These are phyloP conservation scores for Vachellia pachyceras DNA, from an alignment of 306 rosid genomes.

Conservation along the genomic window DNA sequence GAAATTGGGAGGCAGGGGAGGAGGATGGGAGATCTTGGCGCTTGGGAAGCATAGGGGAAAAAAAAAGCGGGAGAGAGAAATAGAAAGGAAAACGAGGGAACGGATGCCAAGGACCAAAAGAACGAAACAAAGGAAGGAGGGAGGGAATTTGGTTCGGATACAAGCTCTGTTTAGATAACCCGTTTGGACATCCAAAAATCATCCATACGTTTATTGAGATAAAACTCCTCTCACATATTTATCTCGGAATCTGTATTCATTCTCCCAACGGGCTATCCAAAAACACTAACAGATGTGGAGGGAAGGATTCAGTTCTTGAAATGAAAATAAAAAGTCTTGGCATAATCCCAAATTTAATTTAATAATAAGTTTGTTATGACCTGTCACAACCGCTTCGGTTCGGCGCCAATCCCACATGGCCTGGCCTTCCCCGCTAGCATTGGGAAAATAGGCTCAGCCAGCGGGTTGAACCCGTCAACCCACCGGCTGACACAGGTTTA, in stretches of 20 bases:
- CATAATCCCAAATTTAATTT: too few species aligned
- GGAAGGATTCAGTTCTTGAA: conserved; percentile 71
- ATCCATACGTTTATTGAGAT: too few species aligned
- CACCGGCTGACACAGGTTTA: too few species aligned
- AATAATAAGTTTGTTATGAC: neutral
- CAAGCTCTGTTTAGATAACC: too few species aligned
- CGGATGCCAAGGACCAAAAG: conserved; percentile 40
- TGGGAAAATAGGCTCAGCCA: too few species aligned
- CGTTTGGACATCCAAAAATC: too few species aligned
- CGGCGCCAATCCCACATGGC: conserved; percentile 31
- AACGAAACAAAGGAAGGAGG: conserved; percentile 35
- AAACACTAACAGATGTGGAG: conserved; percentile 92
- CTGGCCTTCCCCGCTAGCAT: neutral
- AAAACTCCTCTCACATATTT: too few species aligned
- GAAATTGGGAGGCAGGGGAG: neutral
- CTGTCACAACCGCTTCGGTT: conserved; percentile 21
- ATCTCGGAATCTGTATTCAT: too few species aligned
- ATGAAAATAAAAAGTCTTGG: neutral
- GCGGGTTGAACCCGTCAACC: too few species aligned
- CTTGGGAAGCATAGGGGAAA: conserved; percentile 55
- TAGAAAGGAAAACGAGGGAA: conserved; percentile 90
- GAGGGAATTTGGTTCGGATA: conserved; percentile 99
- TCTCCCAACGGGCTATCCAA: too few species aligned
- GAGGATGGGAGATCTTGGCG: conserved; percentile 58
- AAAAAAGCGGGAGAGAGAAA: conserved; percentile 79